A percentile compares a stretch with the other conserved stretches of the same genome.
Conservation (phyloP, 495 filamentous ascomycete species). For the Chlorociboria aeruginascens region DNA sequence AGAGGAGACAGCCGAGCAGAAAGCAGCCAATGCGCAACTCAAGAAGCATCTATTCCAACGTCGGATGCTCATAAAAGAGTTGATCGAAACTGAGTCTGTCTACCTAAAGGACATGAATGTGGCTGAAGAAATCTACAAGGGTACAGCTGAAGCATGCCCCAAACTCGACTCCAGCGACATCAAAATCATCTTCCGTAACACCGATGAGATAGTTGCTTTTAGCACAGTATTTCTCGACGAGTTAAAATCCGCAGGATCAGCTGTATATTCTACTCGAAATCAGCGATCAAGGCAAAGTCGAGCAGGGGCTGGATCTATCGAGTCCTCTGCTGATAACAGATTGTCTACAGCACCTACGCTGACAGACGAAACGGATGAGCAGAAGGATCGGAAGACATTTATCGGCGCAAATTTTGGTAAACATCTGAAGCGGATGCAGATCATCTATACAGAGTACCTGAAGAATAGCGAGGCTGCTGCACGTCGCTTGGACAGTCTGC, state of each 20-base stretch:
- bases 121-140: conserved; percentile 91
- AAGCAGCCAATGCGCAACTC: conserved; percentile 4
- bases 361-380: conserved; percentile 39
- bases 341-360: conserved; percentile 16
- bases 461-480: conserved; percentile 79
- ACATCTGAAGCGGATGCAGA: conserved; percentile 68
- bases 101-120: conserved; percentile 93
- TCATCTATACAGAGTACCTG: conserved; percentile 72
- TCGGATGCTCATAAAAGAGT: conserved; percentile 71
- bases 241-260: conserved; percentile 62
- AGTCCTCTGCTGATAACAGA: conserved; percentile 3
- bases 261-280: conserved; percentile 49
- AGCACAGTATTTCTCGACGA: conserved; percentile 64
- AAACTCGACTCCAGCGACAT: conserved; percentile 73
- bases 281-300: not conserved
- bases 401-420: conserved; percentile 68
- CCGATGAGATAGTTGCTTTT: conserved; percentile 73
- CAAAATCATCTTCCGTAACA: conserved; percentile 81
- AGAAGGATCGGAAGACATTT: conserved; percentile 62
- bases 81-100: conserved; percentile 80
- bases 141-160: conserved; percentile 73
- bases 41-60: conserved; percentile 33
- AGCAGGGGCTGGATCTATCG: not conserved
- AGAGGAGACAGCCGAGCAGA: conserved; percentile 4
- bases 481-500: conserved; percentile 60